Evolutionary conservation across 2,329 filamentous ascomycete genomes (phyloP).

Genomic region (Acrodontium crateriforme): DNA sequence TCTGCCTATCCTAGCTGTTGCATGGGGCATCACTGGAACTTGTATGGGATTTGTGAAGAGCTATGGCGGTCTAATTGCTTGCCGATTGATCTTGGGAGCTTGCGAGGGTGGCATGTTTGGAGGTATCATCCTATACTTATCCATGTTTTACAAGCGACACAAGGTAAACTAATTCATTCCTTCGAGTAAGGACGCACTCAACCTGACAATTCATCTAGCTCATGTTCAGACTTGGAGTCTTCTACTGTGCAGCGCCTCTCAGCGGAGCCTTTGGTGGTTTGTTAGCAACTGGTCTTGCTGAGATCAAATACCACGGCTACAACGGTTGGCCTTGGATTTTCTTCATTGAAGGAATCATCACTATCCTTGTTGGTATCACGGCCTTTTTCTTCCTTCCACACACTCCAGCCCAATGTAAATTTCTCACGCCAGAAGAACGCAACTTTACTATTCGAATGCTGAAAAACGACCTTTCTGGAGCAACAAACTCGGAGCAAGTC

Average conservation of each 20-base stretch:
- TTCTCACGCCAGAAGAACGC: constrained; percentile 20
- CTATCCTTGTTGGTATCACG: constrained; percentile 38
- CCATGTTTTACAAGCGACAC: constrained; percentile 29
- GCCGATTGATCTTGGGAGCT: constrained; percentile 27
- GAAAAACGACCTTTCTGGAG: constrained; percentile 19
- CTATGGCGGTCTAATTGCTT: constrained; percentile 27
- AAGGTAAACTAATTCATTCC: too few relatives aligned
- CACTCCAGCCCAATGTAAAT: constrained; percentile 34
- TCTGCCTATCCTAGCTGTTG: constrained; percentile 25
- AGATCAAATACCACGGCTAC: constrained; percentile 25
- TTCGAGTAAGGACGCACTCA: too few relatives aligned
- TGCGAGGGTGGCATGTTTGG: constrained; percentile 22
- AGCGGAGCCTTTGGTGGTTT: constrained; percentile 30
- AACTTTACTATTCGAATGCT: constrained; percentile 17
- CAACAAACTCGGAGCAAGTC: constrained; percentile 12
- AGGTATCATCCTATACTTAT: constrained; percentile 28
- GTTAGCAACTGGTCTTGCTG: constrained; percentile 28
- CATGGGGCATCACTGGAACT: constrained; percentile 27
- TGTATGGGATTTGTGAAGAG: constrained; percentile 29
- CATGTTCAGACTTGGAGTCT: constrained; percentile 26
- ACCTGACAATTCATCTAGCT: too few relatives aligned
- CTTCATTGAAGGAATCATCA: constrained; percentile 42
- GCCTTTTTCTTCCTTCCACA: constrained; percentile 43
- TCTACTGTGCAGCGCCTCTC: constrained; percentile 23
- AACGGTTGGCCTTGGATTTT: constrained; percentile 27